Evolutionary conservation across 2,329 filamentous ascomycete genomes (phyloP).

Genomic region (Clarireedia sp.): DNA sequence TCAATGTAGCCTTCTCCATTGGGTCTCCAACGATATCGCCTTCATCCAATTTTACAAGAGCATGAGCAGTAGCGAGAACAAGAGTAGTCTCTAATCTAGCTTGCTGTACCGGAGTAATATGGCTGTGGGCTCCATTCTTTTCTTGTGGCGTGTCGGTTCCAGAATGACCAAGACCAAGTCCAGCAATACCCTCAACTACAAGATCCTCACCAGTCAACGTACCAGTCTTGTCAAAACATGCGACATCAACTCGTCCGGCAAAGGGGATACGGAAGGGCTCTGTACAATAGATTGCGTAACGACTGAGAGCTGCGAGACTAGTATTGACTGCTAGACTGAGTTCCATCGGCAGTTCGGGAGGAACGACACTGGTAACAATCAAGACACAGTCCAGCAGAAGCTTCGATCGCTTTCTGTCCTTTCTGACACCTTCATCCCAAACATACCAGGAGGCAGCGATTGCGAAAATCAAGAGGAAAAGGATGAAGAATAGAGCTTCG

Average conservation of each 20-base stretch:
- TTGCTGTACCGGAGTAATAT: slow-evolving; percentile 62
- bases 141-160: slow-evolving; percentile 59
- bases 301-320: slow-evolving; percentile 86
- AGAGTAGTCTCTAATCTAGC: slow-evolving; percentile 77
- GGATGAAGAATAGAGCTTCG: slow-evolving; percentile 92
- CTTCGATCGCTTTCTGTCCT: slow-evolving; percentile 95
- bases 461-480: slow-evolving; percentile 93
- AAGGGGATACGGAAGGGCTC: slow-evolving; percentile 98
- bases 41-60: slow-evolving; percentile 91
- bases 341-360: slow-evolving; percentile 98
- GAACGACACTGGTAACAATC: slow-evolving; percentile 95
- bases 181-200: slow-evolving; percentile 93
- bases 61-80: slow-evolving; percentile 90
- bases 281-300: slow-evolving; percentile 96
- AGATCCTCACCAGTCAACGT: slow-evolving; percentile 94
- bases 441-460: slow-evolving; percentile 98
- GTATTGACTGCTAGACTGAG: slow-evolving; percentile 96
- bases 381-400: slow-evolving; percentile 93
- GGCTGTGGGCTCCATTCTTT: slow-evolving; percentile 73
- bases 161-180: slow-evolving; percentile 64
- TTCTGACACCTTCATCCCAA: slow-evolving; percentile 91
- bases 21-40: slow-evolving; percentile 96
- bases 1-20: slow-evolving; percentile 95
- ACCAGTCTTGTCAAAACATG: slow-evolving; percentile 98
- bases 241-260: slow-evolving; percentile 88